A percentile compares a stretch with the other conserved stretches of the same genome.
Evolutionary conservation across 2,329 filamentous ascomycete genomes (phyloP).

Genomic region (Ascochyta fabae): DNA sequence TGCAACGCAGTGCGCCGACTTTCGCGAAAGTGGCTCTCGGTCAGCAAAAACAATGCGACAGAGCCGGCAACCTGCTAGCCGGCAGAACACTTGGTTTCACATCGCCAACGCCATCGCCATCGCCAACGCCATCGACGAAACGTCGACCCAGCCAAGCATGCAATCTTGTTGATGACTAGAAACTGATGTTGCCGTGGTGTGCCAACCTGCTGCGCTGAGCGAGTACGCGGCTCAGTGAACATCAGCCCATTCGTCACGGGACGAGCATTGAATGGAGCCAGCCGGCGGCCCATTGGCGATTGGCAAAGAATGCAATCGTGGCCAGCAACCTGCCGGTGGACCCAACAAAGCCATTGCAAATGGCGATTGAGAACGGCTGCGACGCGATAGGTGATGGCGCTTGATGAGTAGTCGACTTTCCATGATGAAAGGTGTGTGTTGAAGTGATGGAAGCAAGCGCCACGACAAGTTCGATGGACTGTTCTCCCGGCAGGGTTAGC

Average conservation of each 20-base stretch:
- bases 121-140: not conserved
- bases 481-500: constrained; percentile 6
- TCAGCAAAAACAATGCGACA: constrained; percentile 2
- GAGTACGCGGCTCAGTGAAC: constrained; percentile 6
- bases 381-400: not conserved
- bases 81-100: constrained; percentile 1
- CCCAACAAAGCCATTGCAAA: constrained; percentile 1
- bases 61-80: not conserved
- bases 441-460: constrained; percentile 11
- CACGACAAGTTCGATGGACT: constrained; percentile 9
- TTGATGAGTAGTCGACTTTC: constrained; percentile 7
- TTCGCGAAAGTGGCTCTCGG: constrained; percentile 3
- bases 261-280: constrained; percentile 8
- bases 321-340: not conserved
- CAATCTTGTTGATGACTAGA: not conserved
- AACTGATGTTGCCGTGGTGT: not conserved
- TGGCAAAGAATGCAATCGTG: constrained; percentile 10
- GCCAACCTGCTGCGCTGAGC: constrained; percentile 4
- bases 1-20: constrained; percentile 16
- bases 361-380: not conserved
- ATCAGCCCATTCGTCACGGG: constrained; percentile 19
- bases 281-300: constrained; percentile 11
- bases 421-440: constrained; percentile 14
- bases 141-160: not conserved
- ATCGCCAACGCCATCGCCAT: not conserved